A percentile compares a stretch with the other conserved stretches of the same genome.
Evolutionary conservation across 768 basidiomycete species (phyloP).

Genomic region (Pulveroboletus sp.): DNA sequence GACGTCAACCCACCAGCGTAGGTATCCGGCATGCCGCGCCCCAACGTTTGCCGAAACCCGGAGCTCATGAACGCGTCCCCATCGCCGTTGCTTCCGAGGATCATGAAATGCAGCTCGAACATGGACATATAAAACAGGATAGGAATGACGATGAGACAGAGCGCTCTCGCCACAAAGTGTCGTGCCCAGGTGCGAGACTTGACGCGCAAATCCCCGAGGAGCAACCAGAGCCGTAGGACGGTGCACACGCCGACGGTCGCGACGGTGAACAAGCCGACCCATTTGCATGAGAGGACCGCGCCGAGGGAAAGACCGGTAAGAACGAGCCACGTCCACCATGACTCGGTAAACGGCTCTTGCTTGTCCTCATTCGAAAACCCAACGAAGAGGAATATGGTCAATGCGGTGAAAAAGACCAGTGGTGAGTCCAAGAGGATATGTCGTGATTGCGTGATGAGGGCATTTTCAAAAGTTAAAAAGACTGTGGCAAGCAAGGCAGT

Average conservation of each 20-base stretch:
- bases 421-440: slow-evolving; percentile 97
- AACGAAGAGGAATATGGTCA: slow-evolving; percentile 82
- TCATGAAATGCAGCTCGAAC: slow-evolving; percentile 92
- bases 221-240: slow-evolving; percentile 79
- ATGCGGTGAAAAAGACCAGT: slow-evolving; percentile 96
- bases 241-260: slow-evolving; percentile 89
- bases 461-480: slow-evolving; percentile 96
- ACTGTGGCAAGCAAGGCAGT: slow-evolving; percentile 88
- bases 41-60: slow-evolving; percentile 94
- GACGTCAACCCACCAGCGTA: slow-evolving; percentile 65
- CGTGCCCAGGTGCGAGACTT: slow-evolving; percentile 68
- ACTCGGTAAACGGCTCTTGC: slow-evolving; percentile 71
- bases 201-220: slow-evolving; percentile 83
- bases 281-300: slow-evolving; percentile 91
- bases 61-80: slow-evolving; percentile 99
- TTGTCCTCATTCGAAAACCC: slow-evolving; percentile 91
- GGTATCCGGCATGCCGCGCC: slow-evolving; percentile 88
- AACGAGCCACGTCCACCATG: slow-evolving; percentile 92
- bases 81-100: slow-evolving; percentile 87
- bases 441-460: slow-evolving; percentile 90
- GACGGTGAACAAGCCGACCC: slow-evolving; percentile 98
- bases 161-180: slow-evolving; percentile 85
- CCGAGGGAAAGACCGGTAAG: slow-evolving; percentile 88
- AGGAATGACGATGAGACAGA: slow-evolving; percentile 87
- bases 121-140: slow-evolving; percentile 90